Evolutionary conservation across 1,284 basidiomycete genomes (phyloP), one percentile per base, ranked within the genome.

Genomic region (Rhodotorula sp.): DNA sequence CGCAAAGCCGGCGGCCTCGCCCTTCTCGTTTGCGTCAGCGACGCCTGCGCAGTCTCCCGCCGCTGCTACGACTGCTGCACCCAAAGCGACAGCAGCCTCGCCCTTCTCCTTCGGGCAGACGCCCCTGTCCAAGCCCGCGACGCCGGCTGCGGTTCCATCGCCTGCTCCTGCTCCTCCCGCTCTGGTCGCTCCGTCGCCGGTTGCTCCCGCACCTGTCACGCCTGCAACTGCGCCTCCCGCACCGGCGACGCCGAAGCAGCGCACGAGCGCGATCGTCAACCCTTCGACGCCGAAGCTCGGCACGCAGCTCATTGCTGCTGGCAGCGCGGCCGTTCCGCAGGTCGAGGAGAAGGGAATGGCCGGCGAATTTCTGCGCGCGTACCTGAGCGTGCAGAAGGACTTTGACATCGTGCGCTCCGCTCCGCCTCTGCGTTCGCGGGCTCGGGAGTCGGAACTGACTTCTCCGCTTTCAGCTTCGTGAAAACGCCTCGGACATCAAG

Each of bases 381-480:
- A 83, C 68, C 77, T 81, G 7, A 75, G 82, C 48, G 77, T 85
- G 34, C 77, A 79, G 16, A 78, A 81, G 25, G 80, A 85, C 63
- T 75, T 82, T 0, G 77, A 78, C 5, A 79, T 81, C 27, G 78
- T 83, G 49, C 41, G 60, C 25, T 19, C 44, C n/a, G 7, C 23
- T 17, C n/a, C 3, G 9, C 21, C 48, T 48, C 17, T 5, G 5
- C 19, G 10, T 72, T 25, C n/a, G 61, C 58, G 42, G 74, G 76
- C n/a, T 69, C 76, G 16, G 59, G 68, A 19, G 73, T 78, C 59
- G 72, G 12, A 3, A 16, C 50, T 52, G 27, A 49, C 25, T 17
- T 49, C 2, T 2, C 13, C 19, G 9, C 3, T 17, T 63, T 44
- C 68, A 81, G 78, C 81, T 85, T 55, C 61, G 71, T 54, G 41